Percentiles rank a stretch among this genome's conserved stretches.
phyloP scores from a whole-genome alignment of 1,284 basidiomycete genomes.

The Limonomyces culmigenus region DNA sequence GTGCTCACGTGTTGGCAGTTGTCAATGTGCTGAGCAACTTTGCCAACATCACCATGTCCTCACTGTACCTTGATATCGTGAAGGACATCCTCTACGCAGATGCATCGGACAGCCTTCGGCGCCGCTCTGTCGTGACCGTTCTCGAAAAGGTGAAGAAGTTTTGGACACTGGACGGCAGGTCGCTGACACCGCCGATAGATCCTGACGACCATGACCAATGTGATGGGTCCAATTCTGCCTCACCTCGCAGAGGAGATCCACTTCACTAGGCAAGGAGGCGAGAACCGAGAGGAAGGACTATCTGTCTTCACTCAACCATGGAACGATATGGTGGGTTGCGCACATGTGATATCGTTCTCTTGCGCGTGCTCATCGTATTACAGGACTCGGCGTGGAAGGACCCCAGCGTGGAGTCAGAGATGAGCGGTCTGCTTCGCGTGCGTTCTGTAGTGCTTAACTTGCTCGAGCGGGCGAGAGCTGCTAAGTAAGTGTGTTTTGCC shows the following conservation, averaged over 20 bases:
- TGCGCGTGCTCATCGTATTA: background rate
- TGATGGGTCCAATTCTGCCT: slow-evolving; percentile 80
- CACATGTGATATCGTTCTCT: background rate
- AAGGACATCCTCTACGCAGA: slow-evolving; percentile 88
- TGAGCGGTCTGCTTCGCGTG: slow-evolving; percentile 38
- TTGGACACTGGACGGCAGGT: background rate
- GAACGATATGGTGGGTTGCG: slow-evolving; percentile 32
- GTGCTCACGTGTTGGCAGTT: slow-evolving; percentile 19
- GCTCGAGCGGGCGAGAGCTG: slow-evolving; percentile 52
- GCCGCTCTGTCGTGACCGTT: slow-evolving; percentile 55
- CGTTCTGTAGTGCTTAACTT: slow-evolving; percentile 38
- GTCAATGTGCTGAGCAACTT: slow-evolving; percentile 46
- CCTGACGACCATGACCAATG: slow-evolving; percentile 48
- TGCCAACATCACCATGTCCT: slow-evolving; percentile 55
- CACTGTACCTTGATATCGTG: slow-evolving; percentile 81
- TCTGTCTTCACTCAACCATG: slow-evolving; percentile 55
- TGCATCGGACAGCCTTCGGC: slow-evolving; percentile 26
- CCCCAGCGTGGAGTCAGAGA: slow-evolving; percentile 30
- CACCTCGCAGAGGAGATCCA: slow-evolving; percentile 88
- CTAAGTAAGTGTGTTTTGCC: slow-evolving; percentile 32
- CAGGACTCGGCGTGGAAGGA: slow-evolving; percentile 42
- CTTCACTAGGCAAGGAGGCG: slow-evolving; percentile 21
- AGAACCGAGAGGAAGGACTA: slow-evolving; percentile 8
- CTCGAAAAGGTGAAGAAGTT: slow-evolving; percentile 43
- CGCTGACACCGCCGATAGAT: slow-evolving; percentile 25